Percentiles rank a stretch among this genome's conserved stretches.
Conservation (phyloP, 108 stramenopile species). For the Skeletonema costatum region DNA sequence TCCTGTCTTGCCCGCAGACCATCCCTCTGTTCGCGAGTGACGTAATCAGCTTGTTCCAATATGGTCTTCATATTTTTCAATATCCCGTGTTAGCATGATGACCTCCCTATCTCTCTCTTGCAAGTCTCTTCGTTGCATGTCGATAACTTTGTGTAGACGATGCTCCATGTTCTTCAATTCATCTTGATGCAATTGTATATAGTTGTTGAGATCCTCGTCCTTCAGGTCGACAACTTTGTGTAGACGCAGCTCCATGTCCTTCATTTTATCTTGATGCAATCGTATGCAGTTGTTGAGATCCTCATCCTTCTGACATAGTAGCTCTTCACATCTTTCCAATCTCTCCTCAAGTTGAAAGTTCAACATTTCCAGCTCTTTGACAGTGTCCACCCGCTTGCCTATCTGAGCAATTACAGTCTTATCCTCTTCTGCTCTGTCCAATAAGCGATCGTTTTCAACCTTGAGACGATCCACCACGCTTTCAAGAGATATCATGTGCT, state of each 20-base stretch:
- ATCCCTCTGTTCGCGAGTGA: constrained; percentile 12
- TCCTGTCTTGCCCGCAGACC: constrained; percentile 6
- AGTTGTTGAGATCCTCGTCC: constrained; percentile 9
- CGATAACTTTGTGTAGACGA: constrained; percentile 20
- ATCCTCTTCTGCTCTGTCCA: constrained; percentile 16
- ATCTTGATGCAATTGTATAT: constrained; percentile 1
- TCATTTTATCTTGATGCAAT: constrained; percentile 12
- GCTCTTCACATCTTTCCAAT: constrained; percentile 9
- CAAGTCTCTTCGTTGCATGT: constrained; percentile 19
- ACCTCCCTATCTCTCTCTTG: constrained; percentile 22
- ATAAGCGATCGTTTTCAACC: constrained; percentile 9
- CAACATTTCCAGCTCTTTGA: constrained; percentile 4
- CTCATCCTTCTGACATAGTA: constrained; percentile 25
- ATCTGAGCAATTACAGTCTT: constrained; percentile 10
- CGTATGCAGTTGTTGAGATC: neutral
- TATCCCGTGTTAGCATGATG: constrained; percentile 7
- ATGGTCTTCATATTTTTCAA: constrained; percentile 26
- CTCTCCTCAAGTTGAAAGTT: constrained; percentile 24
- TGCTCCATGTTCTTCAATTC: constrained; percentile 12
- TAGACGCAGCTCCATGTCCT: constrained; percentile 10
- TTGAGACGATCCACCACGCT: constrained; percentile 6
- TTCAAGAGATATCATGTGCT: constrained; percentile 8
- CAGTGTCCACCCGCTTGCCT: neutral
- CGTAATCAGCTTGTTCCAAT: constrained; percentile 29
- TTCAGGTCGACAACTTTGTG: constrained; percentile 24